Conservation (phyloP, 768 basidiomycete genomes). For the Tricholoma terreum region DNA sequence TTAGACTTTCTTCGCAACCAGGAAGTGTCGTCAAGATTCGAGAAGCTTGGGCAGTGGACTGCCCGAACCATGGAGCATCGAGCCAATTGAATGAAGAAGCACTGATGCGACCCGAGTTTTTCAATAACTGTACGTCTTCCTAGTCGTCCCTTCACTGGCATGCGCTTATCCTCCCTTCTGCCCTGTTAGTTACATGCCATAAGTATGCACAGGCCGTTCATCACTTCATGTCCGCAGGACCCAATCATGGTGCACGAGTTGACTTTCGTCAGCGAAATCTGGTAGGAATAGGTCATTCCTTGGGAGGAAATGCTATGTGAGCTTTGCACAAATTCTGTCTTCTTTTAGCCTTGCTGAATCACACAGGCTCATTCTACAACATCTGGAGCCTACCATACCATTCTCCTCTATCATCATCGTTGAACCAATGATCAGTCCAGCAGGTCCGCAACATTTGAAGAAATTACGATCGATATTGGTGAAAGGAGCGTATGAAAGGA, state of each 20-base stretch:
- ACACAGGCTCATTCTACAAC: constrained; percentile 51
- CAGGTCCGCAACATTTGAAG: constrained; percentile 39
- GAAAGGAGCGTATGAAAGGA: constrained; percentile 45
- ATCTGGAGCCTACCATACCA: constrained; percentile 37
- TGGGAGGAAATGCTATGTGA: constrained; percentile 65
- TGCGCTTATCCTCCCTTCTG: constrained; percentile 3
- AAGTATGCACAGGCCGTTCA: constrained; percentile 59
- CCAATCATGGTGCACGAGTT: constrained; percentile 35
- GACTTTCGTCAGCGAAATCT: constrained; percentile 51
- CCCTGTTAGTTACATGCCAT: constrained; percentile 54
- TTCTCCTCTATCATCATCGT: constrained; percentile 57
- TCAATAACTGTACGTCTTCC: constrained; percentile 41
- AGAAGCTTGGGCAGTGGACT: constrained; percentile 69
- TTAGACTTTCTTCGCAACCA: constrained; percentile 26
- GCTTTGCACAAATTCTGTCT: constrained; percentile 18
- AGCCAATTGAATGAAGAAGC: constrained; percentile 49
- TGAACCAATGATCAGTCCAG: constrained; percentile 62
- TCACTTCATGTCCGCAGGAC: constrained; percentile 48
- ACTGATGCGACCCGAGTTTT: constrained; percentile 42
- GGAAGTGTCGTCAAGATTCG: constrained; percentile 34
- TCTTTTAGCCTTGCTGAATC: neutral
- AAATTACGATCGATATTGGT: constrained; percentile 43
- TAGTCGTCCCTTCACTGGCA: neutral
- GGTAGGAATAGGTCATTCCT: constrained; percentile 65
- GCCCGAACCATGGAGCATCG: constrained; percentile 70